A percentile compares a stretch with the other conserved stretches of the same genome.
Evolutionary conservation across 208 protist species (phyloP).

Genomic region (Herpetomonas muscarum): DNA sequence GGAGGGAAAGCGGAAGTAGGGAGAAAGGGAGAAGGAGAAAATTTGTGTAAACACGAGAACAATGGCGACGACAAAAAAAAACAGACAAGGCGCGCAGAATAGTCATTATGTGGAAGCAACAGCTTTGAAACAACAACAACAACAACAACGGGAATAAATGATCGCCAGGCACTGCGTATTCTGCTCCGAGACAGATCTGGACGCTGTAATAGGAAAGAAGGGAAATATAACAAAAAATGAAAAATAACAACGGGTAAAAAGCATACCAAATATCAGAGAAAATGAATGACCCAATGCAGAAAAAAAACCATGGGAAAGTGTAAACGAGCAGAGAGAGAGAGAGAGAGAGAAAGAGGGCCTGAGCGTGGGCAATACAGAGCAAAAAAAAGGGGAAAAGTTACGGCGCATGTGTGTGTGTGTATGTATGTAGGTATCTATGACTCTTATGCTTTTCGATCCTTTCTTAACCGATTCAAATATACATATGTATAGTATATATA

Average conservation of each 20-base stretch:
- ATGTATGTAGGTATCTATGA: too few relatives aligned
- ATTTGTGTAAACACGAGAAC: background rate
- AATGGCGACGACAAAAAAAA: background rate
- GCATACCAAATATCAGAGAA: background rate
- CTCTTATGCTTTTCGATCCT: background rate
- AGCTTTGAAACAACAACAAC: too few relatives aligned
- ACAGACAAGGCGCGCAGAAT: too few relatives aligned
- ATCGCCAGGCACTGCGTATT: too few relatives aligned
- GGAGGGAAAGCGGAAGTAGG: too few relatives aligned
- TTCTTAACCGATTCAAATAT: background rate
- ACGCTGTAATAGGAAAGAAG: background rate
- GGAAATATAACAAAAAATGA: conserved; percentile 1
- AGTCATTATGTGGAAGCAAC: too few relatives aligned
- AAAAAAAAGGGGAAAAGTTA: background rate
- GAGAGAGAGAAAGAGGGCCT: conserved; percentile 2
- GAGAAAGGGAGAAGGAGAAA: background rate
- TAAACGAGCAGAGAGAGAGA: background rate
- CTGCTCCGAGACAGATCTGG: background rate
- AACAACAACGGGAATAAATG: too few relatives aligned
- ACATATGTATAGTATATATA: background rate
- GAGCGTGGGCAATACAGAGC: background rate
- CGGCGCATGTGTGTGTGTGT: too few relatives aligned
- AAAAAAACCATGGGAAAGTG: background rate
- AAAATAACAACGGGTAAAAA: background rate
- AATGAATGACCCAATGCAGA: background rate